These are phyloP conservation scores for Aspergillus japonicus DNA, from an alignment of 2,329 filamentous ascomycete genomes.

Conservation along the genomic window DNA sequence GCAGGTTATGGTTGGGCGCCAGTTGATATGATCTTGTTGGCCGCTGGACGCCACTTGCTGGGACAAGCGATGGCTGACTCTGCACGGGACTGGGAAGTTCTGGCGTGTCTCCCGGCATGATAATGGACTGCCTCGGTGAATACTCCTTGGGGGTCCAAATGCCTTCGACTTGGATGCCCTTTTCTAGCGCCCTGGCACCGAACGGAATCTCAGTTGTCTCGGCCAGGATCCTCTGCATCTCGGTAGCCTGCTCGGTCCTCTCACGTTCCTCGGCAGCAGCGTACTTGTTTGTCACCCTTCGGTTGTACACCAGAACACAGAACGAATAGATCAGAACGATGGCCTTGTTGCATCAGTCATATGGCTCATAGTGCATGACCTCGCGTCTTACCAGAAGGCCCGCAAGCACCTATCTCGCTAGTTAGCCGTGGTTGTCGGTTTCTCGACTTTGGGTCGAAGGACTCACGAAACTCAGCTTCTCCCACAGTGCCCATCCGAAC, in stretches of 20 bases:
- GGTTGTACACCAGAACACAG: conserved; percentile 58
- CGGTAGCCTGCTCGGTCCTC: conserved; percentile 49
- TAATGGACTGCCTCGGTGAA: conserved; percentile 27
- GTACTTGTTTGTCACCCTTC: conserved; percentile 61
- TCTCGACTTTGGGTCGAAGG: neutral
- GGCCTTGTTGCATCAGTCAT: conserved; percentile 44
- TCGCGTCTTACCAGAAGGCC: conserved; percentile 59
- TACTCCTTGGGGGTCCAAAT: conserved; percentile 68
- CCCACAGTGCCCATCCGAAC: conserved; percentile 73
- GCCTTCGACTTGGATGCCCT: conserved; percentile 78
- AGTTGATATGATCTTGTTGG: neutral
- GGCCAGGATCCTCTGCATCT: conserved; percentile 56
- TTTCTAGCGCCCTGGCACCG: conserved; percentile 80
- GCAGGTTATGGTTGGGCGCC: neutral
- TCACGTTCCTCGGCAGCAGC: conserved; percentile 67
- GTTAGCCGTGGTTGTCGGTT: conserved; percentile 15
- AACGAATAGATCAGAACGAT: conserved; percentile 68
- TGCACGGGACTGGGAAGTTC: conserved; percentile 5
- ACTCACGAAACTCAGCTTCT: conserved; percentile 86
- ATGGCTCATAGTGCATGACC: neutral
- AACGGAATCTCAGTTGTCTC: conserved; percentile 70
- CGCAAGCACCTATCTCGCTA: conserved; percentile 62
- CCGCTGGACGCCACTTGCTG: conserved; percentile 3
- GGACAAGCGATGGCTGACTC: neutral
- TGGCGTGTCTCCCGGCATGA: conserved; percentile 22